A percentile compares a stretch with the other conserved stretches of the same genome.
phyloP scores from a whole-genome alignment of 176 grass and related monocot species.

The Triticum dicoccoides region DNA sequence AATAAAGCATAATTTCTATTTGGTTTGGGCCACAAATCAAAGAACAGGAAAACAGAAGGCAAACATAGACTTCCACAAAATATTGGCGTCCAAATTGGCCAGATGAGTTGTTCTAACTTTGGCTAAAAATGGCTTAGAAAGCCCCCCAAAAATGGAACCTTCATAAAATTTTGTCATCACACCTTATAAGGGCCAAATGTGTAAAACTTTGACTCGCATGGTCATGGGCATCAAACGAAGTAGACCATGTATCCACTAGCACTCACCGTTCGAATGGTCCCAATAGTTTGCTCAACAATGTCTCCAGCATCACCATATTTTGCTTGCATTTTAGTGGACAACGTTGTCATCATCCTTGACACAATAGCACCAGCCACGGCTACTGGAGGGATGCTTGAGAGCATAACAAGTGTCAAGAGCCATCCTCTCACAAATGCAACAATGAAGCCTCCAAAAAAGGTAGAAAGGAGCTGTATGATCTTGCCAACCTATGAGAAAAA shows the following conservation, averaged over 20 bases:
- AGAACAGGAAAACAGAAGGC: not conserved
- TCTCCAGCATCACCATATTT: conserved; percentile 72
- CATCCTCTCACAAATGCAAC: conserved; percentile 82
- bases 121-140: not conserved
- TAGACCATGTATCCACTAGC: not conserved
- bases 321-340: conserved; percentile 57
- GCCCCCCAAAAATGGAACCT: not conserved
- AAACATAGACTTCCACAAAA: not conserved
- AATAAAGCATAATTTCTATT: not conserved
- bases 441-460: conserved; percentile 73
- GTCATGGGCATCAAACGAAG: not conserved
- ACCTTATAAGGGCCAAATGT: not conserved
- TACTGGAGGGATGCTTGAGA: conserved; percentile 62
- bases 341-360: conserved; percentile 40
- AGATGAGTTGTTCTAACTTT: not conserved
- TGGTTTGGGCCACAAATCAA: not conserved
- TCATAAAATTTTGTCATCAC: not conserved
- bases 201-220: not conserved
- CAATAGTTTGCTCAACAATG: conserved; percentile 69
- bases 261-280: conserved; percentile 75
- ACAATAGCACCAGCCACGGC: conserved; percentile 36
- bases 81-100: not conserved
- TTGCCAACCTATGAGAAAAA: conserved; percentile 58
- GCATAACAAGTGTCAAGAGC: conserved; percentile 83
- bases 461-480: conserved; percentile 65